A percentile compares a stretch with the other conserved stretches of the same genome.
Evolutionary conservation across 208 protist genomes (phyloP).

Genomic region (Acanthamoeba rhysodes): DNA sequence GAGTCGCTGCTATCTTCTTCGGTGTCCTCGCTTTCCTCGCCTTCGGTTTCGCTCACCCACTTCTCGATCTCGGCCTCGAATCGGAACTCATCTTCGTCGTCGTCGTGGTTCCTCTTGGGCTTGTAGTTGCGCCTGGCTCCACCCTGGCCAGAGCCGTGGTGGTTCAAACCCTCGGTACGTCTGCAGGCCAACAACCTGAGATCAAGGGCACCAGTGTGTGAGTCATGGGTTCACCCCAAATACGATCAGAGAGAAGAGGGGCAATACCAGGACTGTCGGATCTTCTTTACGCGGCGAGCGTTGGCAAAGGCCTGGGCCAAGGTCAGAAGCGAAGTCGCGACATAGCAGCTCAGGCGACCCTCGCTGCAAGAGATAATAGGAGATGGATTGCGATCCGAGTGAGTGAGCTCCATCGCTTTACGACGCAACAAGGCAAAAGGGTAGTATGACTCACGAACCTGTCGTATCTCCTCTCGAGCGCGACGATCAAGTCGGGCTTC

Average conservation of each 20-base stretch:
- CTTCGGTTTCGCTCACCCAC: constrained; percentile 67
- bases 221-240: background rate
- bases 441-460: background rate
- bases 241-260: background rate
- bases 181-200: background rate
- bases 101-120: background rate
- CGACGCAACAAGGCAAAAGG: background rate
- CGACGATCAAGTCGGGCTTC: constrained; percentile 7
- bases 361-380: background rate
- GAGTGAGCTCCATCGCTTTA: background rate
- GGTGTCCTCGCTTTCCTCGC: constrained; percentile 39
- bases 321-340: background rate
- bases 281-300: constrained; percentile 60
- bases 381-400: background rate
- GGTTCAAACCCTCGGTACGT: background rate
- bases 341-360: constrained; percentile 51
- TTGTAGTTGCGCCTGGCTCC: background rate
- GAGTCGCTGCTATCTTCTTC: background rate
- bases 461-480: constrained; percentile 52
- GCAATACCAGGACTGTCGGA: constrained; percentile 34
- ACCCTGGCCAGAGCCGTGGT: background rate
- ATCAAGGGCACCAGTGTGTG: no score
- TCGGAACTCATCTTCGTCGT: constrained; percentile 33
- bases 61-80: constrained; percentile 40
- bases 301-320: constrained; percentile 6